Evolutionary conservation across 305 asterid genomes (phyloP).

Genomic region (Solanum hybrid): DNA sequence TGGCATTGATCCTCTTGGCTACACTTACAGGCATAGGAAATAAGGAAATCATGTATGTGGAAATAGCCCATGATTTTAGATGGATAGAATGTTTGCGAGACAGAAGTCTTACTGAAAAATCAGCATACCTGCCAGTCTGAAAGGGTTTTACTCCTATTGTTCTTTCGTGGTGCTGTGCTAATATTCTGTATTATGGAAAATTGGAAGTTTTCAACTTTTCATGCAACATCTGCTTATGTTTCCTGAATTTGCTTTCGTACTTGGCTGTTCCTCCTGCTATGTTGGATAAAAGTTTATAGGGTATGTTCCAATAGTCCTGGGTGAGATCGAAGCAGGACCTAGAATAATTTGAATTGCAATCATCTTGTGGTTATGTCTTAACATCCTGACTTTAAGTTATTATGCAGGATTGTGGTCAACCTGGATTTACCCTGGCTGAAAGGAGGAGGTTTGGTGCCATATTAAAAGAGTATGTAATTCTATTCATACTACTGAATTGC

Average conservation of each 20-base stretch:
- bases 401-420: constrained; percentile 92
- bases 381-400: constrained; percentile 12
- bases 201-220: neutral
- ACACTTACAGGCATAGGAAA: neutral
- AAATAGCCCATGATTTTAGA: neutral
- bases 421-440: constrained; percentile 94
- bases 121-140: neutral
- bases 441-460: constrained; percentile 72
- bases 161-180: neutral
- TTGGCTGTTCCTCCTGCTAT: neutral
- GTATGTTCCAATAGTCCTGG: neutral
- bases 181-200: neutral
- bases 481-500: neutral
- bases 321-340: neutral
- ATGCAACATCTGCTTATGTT: neutral
- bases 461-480: constrained; percentile 59
- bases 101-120: neutral
- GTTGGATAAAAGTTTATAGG: neutral
- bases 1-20: neutral
- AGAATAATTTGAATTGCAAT: neutral
- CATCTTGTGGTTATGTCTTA: neutral
- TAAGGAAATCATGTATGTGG: neutral
- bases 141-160: neutral
- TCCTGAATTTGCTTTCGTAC: neutral
- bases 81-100: neutral